Evolutionary conservation across 1,284 basidiomycete species (phyloP).

Genomic region (Coniferiporia sulphurascens): DNA sequence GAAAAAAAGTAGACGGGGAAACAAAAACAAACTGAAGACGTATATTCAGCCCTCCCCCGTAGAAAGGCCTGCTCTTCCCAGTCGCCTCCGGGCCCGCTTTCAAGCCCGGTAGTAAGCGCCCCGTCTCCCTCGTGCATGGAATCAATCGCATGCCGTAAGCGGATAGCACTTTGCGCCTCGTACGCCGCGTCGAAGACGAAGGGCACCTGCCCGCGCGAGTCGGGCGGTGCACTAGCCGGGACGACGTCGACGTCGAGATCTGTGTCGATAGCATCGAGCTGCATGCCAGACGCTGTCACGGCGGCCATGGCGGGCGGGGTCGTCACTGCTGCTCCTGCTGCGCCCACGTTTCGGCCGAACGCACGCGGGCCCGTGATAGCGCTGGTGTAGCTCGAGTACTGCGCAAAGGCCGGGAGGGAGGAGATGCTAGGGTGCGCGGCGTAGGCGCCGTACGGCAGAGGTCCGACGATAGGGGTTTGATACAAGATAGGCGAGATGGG

Average conservation of each 20-base stretch:
- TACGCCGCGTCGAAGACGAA: slow-evolving; percentile 16
- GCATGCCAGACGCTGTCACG: not conserved
- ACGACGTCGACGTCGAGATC: slow-evolving; percentile 12
- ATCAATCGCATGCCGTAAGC: slow-evolving; percentile 10
- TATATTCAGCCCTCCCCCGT: not conserved
- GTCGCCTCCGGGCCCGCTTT: not conserved
- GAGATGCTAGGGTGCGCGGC: not conserved
- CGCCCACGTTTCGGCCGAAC: not conserved
- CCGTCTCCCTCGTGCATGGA: slow-evolving; percentile 5
- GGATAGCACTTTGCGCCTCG: slow-evolving; percentile 10
- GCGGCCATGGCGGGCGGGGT: not conserved
- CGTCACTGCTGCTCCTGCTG: not conserved
- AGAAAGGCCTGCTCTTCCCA: not conserved
- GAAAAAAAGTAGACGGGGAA: not conserved
- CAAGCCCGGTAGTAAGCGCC: not conserved
- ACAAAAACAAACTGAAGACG: not conserved
- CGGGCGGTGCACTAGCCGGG: slow-evolving; percentile 14
- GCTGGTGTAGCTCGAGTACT: not conserved
- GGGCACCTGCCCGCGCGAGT: slow-evolving; percentile 14
- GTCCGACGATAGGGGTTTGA: not conserved
- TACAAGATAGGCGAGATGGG: not conserved
- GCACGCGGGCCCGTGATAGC: not conserved
- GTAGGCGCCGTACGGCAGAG: not conserved
- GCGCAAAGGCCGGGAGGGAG: not conserved
- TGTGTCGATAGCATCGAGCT: not conserved